phyloP scores from a whole-genome alignment of 106 monocot genomes.

The Apostasia shenzhenica region DNA sequence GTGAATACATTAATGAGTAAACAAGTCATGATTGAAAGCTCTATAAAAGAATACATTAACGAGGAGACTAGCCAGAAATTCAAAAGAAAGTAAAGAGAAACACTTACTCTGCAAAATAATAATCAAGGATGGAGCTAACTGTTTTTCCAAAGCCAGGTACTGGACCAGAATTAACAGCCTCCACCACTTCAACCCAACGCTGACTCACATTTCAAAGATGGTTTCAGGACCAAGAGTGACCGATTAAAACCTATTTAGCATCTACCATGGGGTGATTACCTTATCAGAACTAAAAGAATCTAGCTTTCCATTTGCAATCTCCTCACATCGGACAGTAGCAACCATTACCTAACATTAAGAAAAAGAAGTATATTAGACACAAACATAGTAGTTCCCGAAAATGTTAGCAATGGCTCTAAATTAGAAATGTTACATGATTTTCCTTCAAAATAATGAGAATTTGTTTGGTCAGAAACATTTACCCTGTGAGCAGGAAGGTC shows the following conservation, averaged over 20 bases:
- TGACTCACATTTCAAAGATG: constrained; percentile 10
- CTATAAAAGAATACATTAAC: background rate
- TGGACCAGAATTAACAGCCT: constrained; percentile 43
- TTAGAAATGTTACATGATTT: too few species aligned
- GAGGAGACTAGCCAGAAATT: background rate
- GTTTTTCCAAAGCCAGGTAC: constrained; percentile 67
- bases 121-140: constrained; percentile 46
- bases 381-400: constrained; percentile 25
- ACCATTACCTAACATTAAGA: constrained; percentile 39
- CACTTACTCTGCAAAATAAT: constrained; percentile 56
- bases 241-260: background rate
- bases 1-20: background rate
- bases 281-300: constrained; percentile 34
- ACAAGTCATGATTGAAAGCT: background rate
- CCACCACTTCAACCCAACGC: constrained; percentile 60
- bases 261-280: constrained; percentile 15
- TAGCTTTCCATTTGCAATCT: constrained; percentile 56
- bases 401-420: constrained; percentile 22
- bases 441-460: background rate
- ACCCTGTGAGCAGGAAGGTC: constrained; percentile 64
- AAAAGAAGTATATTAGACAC: background rate
- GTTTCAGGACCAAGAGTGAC: background rate
- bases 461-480: too few species aligned
- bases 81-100: background rate
- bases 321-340: constrained; percentile 55